phyloP scores from a whole-genome alignment of 2,329 filamentous ascomycete genomes.

The Domatiomyces globalis region DNA sequence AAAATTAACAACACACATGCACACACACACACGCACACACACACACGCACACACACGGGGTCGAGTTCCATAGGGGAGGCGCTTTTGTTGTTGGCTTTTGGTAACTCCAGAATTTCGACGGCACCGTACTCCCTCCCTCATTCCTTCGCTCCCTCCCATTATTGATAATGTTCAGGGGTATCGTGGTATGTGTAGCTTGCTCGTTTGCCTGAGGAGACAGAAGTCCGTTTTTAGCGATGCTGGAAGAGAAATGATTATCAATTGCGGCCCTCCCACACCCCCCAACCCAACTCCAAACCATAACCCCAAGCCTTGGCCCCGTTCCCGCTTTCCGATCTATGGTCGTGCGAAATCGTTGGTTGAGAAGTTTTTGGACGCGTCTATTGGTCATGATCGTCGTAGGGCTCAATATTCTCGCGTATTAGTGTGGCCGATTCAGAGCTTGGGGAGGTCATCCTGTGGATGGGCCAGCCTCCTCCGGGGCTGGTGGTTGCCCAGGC shows the following conservation, averaged over 20 bases:
- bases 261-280: no score
- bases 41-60: background rate
- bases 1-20: background rate
- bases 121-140: background rate
- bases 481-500: background rate
- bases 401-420: background rate
- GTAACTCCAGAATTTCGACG: background rate
- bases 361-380: background rate
- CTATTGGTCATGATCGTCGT: background rate
- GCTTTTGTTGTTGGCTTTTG: background rate
- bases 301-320: background rate
- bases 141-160: background rate
- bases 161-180: background rate
- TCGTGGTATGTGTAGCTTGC: background rate
- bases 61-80: background rate
- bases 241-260: background rate
- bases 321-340: background rate
- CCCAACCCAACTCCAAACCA: background rate
- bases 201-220: background rate
- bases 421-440: background rate
- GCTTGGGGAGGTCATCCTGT: background rate
- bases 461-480: background rate
- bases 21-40: no score
- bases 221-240: background rate
- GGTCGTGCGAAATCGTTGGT: background rate